Base-by-base conservation (phyloP, 2,329 filamentous ascomycete genomes). In the Macrophomina pseudophaseolina region DNA sequence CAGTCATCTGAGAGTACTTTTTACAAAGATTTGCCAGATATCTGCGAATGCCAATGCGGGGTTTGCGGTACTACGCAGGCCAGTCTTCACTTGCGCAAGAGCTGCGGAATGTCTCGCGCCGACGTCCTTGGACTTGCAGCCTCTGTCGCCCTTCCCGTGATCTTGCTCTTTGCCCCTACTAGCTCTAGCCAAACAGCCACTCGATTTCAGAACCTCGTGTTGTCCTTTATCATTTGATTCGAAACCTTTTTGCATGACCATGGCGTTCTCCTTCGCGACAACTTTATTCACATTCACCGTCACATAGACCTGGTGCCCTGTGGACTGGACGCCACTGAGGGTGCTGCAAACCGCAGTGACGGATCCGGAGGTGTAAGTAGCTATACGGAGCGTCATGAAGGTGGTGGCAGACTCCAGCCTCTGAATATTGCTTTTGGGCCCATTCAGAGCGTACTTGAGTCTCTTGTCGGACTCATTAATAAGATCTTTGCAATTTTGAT, bases 1-100 rank as follows among this genome's bases (percentile, higher is more conserved):
- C 0, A 80, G 44, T 78, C 78, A 80, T 1, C 65, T 66, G 40
- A 73, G 74, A 0, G 78, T 78, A 2, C 75, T 74, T 0, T 68
- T 35, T 0, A 80, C 69, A 1, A 74, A 69, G 0, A 73, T 75
- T 6, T 79, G 75, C 23, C 74, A 72, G 2, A 78, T 70, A 1
- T 72, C 67, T 0, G 75, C 68, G 4, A 68, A 42, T 28, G 66
- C 64, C 28, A 56, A 53, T 0, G 66, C 52, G 11, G 66, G 32
- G 6, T 42, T 33, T 3, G 40, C 38, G 4, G 66, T 63, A 1
- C 56, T 65, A 5, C 76, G 72, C 0, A 77, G 70, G 7, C 74
- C 69, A 1, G 70, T 53, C 52, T 68, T 69, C 38, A 71, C 69
- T 16, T 42, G 44, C 56, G 38, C 53, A n/a, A 70, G 32, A 5